A percentile compares a stretch with the other conserved stretches of the same genome.
These are phyloP conservation scores for Entamoeba nuttalli DNA, from an alignment of 208 protist genomes.

Conservation along the genomic window DNA sequence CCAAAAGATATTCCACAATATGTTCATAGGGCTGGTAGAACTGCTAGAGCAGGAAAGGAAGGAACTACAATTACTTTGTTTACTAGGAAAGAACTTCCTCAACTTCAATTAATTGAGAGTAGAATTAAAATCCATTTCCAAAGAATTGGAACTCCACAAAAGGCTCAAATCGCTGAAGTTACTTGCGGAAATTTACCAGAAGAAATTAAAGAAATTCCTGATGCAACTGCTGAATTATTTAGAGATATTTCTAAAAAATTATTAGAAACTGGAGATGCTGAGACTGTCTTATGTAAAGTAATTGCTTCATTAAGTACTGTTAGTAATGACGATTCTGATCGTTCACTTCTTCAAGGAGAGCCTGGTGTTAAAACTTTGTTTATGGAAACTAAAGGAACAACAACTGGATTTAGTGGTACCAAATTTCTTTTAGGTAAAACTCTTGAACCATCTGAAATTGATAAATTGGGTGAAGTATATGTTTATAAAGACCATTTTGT, in stretches of 20 bases:
- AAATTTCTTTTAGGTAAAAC: not conserved
- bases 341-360: not conserved
- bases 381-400: not conserved
- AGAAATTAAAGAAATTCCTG: not conserved
- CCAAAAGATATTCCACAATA: slow-evolving; percentile 69
- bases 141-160: not conserved
- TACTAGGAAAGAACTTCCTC: not conserved
- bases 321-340: not conserved
- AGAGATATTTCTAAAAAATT: not conserved
- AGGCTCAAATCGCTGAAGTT: not conserved
- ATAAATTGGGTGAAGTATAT: not conserved
- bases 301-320: not conserved
- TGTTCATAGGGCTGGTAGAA: slow-evolving; percentile 77
- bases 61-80: not conserved
- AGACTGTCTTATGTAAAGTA: not conserved
- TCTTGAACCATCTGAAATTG: not conserved
- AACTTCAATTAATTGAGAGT: not conserved
- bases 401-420: not conserved
- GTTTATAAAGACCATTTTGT: not conserved
- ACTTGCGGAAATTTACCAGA: not conserved
- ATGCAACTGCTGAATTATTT: not conserved
- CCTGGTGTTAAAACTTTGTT: not conserved
- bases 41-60: slow-evolving; percentile 56
- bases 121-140: not conserved
- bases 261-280: not conserved